phyloP scores from a whole-genome alignment of 2,329 filamentous ascomycete genomes.

The Penicillium sp. region DNA sequence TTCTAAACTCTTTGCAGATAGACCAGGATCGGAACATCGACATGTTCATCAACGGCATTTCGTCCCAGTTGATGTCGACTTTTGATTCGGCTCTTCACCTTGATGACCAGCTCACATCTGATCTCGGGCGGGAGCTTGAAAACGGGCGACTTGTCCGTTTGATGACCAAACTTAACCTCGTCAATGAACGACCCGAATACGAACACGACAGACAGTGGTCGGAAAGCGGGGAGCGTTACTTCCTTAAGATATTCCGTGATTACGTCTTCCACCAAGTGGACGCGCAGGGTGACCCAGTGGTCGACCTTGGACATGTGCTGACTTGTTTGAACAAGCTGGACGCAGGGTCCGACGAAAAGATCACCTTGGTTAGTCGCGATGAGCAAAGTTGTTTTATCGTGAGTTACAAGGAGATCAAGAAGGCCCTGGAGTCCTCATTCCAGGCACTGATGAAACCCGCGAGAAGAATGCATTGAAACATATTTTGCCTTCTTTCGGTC shows the following conservation, averaged over 20 bases:
- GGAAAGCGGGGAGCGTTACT: constrained; percentile 89
- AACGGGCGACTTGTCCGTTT: constrained; percentile 84
- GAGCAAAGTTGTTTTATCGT: constrained; percentile 88
- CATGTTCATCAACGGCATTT: constrained; percentile 76
- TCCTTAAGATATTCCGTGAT: constrained; percentile 92
- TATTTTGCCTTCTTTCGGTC: constrained; percentile 8
- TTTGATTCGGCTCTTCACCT: constrained; percentile 80
- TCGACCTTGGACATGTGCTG: constrained; percentile 87
- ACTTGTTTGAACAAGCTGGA: constrained; percentile 90
- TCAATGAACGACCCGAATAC: constrained; percentile 89
- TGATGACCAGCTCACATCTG: constrained; percentile 73
- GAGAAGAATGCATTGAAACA: constrained; percentile 39
- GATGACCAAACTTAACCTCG: constrained; percentile 78
- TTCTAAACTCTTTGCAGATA: constrained; percentile 69
- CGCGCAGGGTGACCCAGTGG: constrained; percentile 75
- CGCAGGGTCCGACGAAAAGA: constrained; percentile 82
- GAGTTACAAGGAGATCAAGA: constrained; percentile 85
- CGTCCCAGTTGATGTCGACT: constrained; percentile 73
- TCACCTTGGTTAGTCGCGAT: constrained; percentile 85
- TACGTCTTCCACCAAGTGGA: constrained; percentile 98
- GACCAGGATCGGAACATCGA: constrained; percentile 73
- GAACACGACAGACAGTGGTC: constrained; percentile 80
- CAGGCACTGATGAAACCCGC: constrained; percentile 57
- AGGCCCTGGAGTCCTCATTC: constrained; percentile 64
- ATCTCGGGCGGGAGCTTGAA: constrained; percentile 80